phyloP scores from a whole-genome alignment of 1,284 basidiomycete species.

The Erythrobasidium hasegawianum region DNA sequence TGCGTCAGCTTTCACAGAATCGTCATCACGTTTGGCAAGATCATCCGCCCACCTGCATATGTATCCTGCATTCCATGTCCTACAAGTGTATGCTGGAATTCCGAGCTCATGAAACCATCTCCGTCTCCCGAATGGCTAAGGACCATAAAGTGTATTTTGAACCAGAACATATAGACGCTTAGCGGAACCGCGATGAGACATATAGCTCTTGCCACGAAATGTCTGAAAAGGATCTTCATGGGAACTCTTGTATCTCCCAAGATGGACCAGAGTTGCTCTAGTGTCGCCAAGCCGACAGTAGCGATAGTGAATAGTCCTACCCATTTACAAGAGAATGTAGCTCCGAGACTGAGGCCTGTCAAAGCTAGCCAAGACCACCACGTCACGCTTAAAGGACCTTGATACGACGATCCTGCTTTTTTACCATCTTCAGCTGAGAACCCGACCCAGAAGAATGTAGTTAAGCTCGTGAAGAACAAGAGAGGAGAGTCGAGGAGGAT shows the following conservation, averaged over 20 bases:
- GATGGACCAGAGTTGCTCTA: slow-evolving; percentile 83
- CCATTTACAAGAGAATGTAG: slow-evolving; percentile 94
- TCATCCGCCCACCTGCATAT: slow-evolving; percentile 63
- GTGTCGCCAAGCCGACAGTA: slow-evolving; percentile 78
- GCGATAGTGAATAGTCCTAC: slow-evolving; percentile 99
- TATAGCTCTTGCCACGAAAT: slow-evolving; percentile 82
- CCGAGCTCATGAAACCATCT: slow-evolving; percentile 98
- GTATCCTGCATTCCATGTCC: slow-evolving; percentile 90
- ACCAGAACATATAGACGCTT: slow-evolving; percentile 91
- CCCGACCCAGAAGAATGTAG: slow-evolving; percentile 77
- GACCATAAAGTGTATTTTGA: slow-evolving; percentile 88
- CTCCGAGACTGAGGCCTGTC: slow-evolving; percentile 82
- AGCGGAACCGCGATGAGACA: slow-evolving; percentile 83
- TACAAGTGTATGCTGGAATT: slow-evolving; percentile 94
- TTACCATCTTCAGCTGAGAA: slow-evolving; percentile 88
- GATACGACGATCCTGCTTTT: slow-evolving; percentile 49
- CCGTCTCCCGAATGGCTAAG: slow-evolving; percentile 88
- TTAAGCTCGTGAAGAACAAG: slow-evolving; percentile 93
- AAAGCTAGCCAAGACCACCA: slow-evolving; percentile 94
- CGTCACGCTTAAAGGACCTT: slow-evolving; percentile 60
- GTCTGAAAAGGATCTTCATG: slow-evolving; percentile 68
- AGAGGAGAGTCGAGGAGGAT: slow-evolving; percentile 97
- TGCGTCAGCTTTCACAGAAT: too few relatives aligned
- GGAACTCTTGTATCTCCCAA: slow-evolving; percentile 82
- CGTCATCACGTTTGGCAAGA: too few relatives aligned